A percentile compares a stretch with the other conserved stretches of the same genome.
Conservation (phyloP, 208 protist genomes). For the Trypanosoma avium region DNA sequence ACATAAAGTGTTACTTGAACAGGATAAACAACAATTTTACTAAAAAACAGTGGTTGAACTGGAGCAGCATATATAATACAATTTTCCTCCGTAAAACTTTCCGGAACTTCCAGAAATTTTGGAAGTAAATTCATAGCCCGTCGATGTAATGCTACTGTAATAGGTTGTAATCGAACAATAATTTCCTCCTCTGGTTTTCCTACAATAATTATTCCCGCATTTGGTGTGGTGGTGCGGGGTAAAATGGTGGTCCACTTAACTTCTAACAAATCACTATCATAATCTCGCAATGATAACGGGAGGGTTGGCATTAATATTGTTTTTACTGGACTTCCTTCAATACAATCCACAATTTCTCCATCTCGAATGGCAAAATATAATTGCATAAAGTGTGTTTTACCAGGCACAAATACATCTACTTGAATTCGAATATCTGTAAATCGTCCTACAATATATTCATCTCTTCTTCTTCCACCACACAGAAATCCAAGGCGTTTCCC, state of each 20-base stretch:
- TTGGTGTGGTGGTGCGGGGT: constrained; percentile 18
- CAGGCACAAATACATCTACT: constrained; percentile 45
- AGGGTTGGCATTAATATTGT: constrained; percentile 49
- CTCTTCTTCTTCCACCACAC: constrained; percentile 33
- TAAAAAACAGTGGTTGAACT: constrained; percentile 44
- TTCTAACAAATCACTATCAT: constrained; percentile 30
- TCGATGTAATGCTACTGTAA: constrained; percentile 36
- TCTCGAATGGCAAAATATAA: constrained; percentile 43
- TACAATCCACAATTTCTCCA: constrained; percentile 57
- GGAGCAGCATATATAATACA: not conserved
- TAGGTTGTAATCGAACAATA: constrained; percentile 51
- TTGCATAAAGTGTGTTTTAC: constrained; percentile 41
- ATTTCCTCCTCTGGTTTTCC: constrained; percentile 37
- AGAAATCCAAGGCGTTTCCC: constrained; percentile 27
- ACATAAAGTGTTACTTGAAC: constrained; percentile 52
- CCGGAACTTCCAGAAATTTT: constrained; percentile 25
- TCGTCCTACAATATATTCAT: constrained; percentile 51
- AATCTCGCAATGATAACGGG: constrained; percentile 17
- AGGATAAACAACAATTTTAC: constrained; percentile 47
- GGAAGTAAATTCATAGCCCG: constrained; percentile 26
- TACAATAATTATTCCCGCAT: constrained; percentile 19
- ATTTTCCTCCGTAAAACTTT: constrained; percentile 11
- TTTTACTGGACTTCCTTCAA: constrained; percentile 49
- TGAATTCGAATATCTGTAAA: constrained; percentile 49
- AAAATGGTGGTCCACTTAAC: constrained; percentile 36